Percentiles rank a stretch among this genome's conserved stretches.
phyloP scores from a whole-genome alignment of 768 basidiomycete genomes.

The Lactifluus piperatus region DNA sequence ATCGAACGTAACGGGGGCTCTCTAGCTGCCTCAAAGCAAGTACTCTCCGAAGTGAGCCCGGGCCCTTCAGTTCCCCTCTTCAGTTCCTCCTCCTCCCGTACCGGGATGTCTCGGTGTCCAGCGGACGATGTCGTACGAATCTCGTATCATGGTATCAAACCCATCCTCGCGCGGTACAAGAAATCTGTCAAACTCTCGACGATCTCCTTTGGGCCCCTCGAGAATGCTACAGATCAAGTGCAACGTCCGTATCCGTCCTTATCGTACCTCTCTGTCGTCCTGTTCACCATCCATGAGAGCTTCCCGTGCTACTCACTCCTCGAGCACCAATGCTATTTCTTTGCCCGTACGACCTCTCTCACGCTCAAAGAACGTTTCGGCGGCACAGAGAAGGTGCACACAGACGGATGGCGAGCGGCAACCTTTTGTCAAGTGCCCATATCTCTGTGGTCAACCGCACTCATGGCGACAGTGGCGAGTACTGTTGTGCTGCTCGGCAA shows the following conservation, averaged over 20 bases:
- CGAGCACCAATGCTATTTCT: constrained; percentile 18
- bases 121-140: constrained; percentile 17
- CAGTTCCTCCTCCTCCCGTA: neutral
- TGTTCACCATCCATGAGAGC: constrained; percentile 8
- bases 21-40: neutral
- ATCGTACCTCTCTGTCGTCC: constrained; percentile 14
- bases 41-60: too few relatives aligned
- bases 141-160: constrained; percentile 13
- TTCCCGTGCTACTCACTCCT: constrained; percentile 17
- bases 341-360: constrained; percentile 14
- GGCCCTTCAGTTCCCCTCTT: neutral
- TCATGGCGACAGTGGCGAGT: too few relatives aligned
- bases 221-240: too few relatives aligned
- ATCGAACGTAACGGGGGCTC: constrained; percentile 18
- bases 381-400: constrained; percentile 3
- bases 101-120: too few relatives aligned
- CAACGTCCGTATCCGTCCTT: constrained; percentile 4
- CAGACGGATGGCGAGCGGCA: constrained; percentile 2
- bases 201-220: constrained; percentile 5
- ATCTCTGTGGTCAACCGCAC: constrained; percentile 15
- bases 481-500: too few relatives aligned
- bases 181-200: constrained; percentile 3
- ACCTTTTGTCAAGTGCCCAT: constrained; percentile 18
- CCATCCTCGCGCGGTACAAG: constrained; percentile 14
- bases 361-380: constrained; percentile 8